Percentiles rank a stretch among this genome's conserved stretches.
Evolutionary conservation across 1,284 basidiomycete species (phyloP).

Genomic region (Rhodotorula sp.): DNA sequence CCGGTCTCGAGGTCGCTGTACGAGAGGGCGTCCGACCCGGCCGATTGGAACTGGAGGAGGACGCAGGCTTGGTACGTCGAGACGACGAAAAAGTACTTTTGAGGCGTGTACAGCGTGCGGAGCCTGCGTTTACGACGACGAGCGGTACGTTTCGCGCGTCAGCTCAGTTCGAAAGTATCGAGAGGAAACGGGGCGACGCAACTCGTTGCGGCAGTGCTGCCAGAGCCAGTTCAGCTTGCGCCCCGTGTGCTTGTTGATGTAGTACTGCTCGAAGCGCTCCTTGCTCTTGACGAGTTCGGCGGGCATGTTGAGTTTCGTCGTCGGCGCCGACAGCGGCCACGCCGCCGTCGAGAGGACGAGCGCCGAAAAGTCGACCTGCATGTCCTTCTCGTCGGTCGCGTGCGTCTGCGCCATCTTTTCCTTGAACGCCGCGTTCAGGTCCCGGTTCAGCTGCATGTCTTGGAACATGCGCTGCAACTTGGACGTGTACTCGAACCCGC

Average conservation of each 20-base stretch:
- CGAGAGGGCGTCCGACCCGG: constrained; percentile 67
- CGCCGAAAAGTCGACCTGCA: constrained; percentile 75
- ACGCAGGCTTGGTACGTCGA: constrained; percentile 95
- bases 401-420: constrained; percentile 85
- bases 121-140: constrained; percentile 50
- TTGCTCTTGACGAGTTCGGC: constrained; percentile 81
- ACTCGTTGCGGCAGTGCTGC: constrained; percentile 95
- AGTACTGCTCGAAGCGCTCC: constrained; percentile 90
- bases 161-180: not conserved
- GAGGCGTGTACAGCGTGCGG: constrained; percentile 80
- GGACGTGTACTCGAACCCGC: constrained; percentile 97
- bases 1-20: constrained; percentile 76
- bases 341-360: constrained; percentile 95
- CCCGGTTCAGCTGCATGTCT: constrained; percentile 93
- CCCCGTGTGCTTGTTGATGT: constrained; percentile 84
- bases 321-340: constrained; percentile 81
- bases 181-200: not conserved
- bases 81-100: constrained; percentile 95
- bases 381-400: constrained; percentile 56
- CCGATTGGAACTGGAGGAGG: constrained; percentile 87
- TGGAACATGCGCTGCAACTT: constrained; percentile 96
- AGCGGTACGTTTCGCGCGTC: not conserved
- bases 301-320: constrained; percentile 82
- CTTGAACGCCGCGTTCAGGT: constrained; percentile 94
- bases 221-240: constrained; percentile 96